Evolutionary conservation across 345 rosid species (phyloP), one percentile per base, ranked within the genome.

Genomic region (Citrus mangshanensis): DNA sequence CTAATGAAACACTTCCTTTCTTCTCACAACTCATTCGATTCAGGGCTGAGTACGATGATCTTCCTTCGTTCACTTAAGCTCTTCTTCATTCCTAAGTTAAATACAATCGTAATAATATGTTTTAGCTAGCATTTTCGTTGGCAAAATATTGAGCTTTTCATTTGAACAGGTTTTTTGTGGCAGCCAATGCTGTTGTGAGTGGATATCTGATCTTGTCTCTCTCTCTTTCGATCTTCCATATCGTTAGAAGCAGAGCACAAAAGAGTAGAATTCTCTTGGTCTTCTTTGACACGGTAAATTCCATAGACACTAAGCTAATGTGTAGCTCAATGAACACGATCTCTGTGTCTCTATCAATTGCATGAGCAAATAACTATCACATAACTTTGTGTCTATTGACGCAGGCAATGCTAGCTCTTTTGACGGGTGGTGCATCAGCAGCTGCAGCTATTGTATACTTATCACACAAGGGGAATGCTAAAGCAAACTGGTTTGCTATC

Each of bases 391-490:
- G 56, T 51, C 21, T 18, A 14, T 51, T 14, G 56, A 14, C 76
- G 82, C 49, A 95, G 98, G 84, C 51, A 37, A 89, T 86, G 89
- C 79, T 92, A 86, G 89, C 81, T 70, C 89, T 92, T n/a, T 56
- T 90, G 70, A 87, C 90, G 1, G 87, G 92, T 4, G 94, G 90
- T 80, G 95, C 97, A 25, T 86, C 94, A 34, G 93, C 98, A 46
- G 89, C 95, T 63, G 89, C 98, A 4, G 95, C 97, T 0, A 89
- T 92, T 18, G 92, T 92, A 42, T 91, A 91, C 85, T 81, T 93
- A 62, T 94, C 98, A 75, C 98, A 92, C 83, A 84, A 81, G 9
- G 98, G 98, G 79, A 95, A 95, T 79, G 37, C 75, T 0, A 89
- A 32, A 76, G 78, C 90, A 67, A 93, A 92, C 86, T 93, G 98